Percentiles rank a stretch among this genome's conserved stretches.
phyloP scores from a whole-genome alignment of 2,329 filamentous ascomycete species.

The Cytospora chrysosperma region DNA sequence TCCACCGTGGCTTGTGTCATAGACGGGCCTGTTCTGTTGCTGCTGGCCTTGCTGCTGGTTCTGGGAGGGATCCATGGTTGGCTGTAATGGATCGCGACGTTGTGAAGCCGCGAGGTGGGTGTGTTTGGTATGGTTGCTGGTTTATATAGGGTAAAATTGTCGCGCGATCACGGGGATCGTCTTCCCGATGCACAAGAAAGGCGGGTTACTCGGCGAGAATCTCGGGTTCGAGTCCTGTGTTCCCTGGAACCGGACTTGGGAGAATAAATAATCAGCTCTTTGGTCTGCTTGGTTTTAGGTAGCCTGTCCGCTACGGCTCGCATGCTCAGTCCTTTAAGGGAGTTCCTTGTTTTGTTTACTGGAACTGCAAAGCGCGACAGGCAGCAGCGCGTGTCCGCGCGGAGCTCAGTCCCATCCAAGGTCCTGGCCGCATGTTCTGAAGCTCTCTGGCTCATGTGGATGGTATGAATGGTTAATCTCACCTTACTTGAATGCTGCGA shows the following conservation, averaged over 20 bases:
- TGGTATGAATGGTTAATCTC: conserved; percentile 13
- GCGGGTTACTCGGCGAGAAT: conserved; percentile 22
- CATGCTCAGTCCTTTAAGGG: conserved; percentile 9
- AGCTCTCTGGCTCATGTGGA: not conserved
- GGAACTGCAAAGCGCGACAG: conserved; percentile 12
- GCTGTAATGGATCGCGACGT: not conserved
- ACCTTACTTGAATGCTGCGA: conserved; percentile 24
- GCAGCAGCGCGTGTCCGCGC: conserved; percentile 3
- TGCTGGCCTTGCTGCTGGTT: conserved; percentile 56
- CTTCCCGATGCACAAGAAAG: conserved; percentile 15
- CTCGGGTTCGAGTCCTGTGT: conserved; percentile 26
- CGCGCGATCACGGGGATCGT: conserved; percentile 7
- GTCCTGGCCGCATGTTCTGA: not conserved
- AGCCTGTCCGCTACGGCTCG: not conserved
- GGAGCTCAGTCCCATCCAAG: conserved; percentile 2
- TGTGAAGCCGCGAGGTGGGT: not conserved
- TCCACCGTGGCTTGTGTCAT: conserved; percentile 71
- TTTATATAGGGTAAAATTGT: conserved; percentile 7
- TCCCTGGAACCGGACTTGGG: conserved; percentile 9
- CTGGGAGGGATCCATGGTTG: conserved; percentile 52
- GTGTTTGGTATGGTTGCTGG: conserved; percentile 3
- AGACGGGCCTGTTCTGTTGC: conserved; percentile 62
- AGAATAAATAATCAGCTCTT: not conserved
- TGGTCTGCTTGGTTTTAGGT: not conserved
- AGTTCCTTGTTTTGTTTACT: conserved; percentile 23